Percentiles rank a stretch among this genome's conserved stretches.
These are phyloP conservation scores for Colletotrichum tropicale DNA, from an alignment of 2,329 filamentous ascomycete species.

Conservation along the genomic window DNA sequence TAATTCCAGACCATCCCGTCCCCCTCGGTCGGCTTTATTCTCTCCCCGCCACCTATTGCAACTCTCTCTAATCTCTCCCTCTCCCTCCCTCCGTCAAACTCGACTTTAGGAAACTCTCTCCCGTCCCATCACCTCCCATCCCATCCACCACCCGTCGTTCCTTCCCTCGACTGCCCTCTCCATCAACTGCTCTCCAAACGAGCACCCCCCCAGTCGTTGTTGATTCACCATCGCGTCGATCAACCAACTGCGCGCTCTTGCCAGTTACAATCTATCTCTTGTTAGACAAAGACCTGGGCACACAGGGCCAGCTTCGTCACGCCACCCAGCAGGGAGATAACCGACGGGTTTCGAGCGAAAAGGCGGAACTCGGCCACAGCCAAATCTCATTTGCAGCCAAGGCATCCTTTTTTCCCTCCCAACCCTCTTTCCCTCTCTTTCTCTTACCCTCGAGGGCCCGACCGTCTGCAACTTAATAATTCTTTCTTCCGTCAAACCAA, in stretches of 20 bases:
- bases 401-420: slow-evolving; percentile 11
- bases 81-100: background rate
- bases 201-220: background rate
- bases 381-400: slow-evolving; percentile 19
- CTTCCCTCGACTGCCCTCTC: background rate
- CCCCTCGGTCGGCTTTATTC: background rate
- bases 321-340: slow-evolving; percentile 18
- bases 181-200: background rate
- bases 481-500: background rate
- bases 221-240: background rate
- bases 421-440: background rate
- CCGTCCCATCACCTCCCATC: background rate
- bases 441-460: slow-evolving; percentile 1
- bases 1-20: background rate
- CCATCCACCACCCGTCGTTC: background rate
- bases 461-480: slow-evolving; percentile 13
- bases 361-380: slow-evolving; percentile 19
- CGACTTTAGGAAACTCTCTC: background rate
- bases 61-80: background rate
- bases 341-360: slow-evolving; percentile 20
- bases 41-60: background rate
- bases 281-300: slow-evolving; percentile 2
- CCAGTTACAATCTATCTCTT: background rate
- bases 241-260: background rate
- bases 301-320: slow-evolving; percentile 10